Percentiles rank a stretch among this genome's conserved stretches.
Conservation (phyloP, 208 protist species). For the Naegleria lovaniensis region DNA sequence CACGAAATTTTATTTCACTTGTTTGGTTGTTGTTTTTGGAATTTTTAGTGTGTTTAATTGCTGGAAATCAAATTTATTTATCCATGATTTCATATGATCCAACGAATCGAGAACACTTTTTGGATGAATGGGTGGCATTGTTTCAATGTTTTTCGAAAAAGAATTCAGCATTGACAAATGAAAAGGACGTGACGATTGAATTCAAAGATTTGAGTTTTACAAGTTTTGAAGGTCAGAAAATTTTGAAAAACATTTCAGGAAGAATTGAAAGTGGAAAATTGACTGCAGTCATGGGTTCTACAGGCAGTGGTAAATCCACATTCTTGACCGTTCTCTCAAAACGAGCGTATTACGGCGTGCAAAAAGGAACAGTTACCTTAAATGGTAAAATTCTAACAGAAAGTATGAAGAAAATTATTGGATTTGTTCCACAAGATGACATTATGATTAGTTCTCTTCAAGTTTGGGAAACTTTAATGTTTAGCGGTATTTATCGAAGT, state of each 20-base stretch:
- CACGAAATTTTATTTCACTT: background rate
- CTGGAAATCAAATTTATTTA: background rate
- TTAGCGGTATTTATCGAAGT: background rate
- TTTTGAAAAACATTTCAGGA: background rate
- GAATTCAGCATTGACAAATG: background rate
- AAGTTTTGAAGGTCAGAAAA: background rate
- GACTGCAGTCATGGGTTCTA: background rate
- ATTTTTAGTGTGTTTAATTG: background rate
- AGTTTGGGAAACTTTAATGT: constrained; percentile 18
- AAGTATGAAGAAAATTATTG: constrained; percentile 16
- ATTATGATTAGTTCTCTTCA: constrained; percentile 29
- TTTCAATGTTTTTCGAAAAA: background rate
- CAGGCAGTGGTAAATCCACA: background rate
- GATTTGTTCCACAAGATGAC: constrained; percentile 43
- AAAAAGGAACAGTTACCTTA: background rate
- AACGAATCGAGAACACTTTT: background rate
- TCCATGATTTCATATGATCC: background rate
- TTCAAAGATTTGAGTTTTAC: background rate
- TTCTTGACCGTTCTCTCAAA: background rate
- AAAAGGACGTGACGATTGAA: background rate
- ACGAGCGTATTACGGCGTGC: background rate
- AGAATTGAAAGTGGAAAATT: background rate
- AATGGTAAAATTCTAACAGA: background rate
- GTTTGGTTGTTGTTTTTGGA: background rate
- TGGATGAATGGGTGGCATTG: background rate